These are phyloP conservation scores for Hanseniaspora jakobsenii DNA, from an alignment of 805 yeast species.

Conservation along the genomic window DNA sequence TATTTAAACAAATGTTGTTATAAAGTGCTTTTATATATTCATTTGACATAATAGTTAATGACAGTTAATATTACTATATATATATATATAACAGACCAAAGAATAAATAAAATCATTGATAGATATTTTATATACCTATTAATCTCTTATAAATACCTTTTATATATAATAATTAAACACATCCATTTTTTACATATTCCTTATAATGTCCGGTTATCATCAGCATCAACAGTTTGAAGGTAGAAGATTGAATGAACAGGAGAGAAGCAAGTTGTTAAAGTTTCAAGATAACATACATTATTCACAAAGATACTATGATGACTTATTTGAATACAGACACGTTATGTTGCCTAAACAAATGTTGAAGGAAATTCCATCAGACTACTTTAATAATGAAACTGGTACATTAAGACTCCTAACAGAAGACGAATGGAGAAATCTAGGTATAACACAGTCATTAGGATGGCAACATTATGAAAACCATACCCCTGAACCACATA, in stretches of 20 bases:
- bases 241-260: conserved; percentile 69
- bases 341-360: conserved; percentile 93
- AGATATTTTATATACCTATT: too few relatives aligned
- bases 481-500: conserved; percentile 98
- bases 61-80: too few relatives aligned
- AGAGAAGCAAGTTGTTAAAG: conserved; percentile 75
- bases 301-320: conserved; percentile 84
- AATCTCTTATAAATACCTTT: too few relatives aligned
- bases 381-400: conserved; percentile 83
- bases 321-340: conserved; percentile 83
- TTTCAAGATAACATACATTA: conserved; percentile 91
- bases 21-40: too few relatives aligned
- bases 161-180: too few relatives aligned
- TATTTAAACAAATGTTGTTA: too few relatives aligned
- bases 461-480: conserved; percentile 99
- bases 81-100: too few relatives aligned
- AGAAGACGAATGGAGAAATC: conserved; percentile 98
- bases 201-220: conserved; percentile 24
- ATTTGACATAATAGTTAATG: too few relatives aligned
- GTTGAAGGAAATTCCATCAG: conserved; percentile 87
- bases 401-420: conserved; percentile 82
- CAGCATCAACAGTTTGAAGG: conserved; percentile 30
- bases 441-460: conserved; percentile 91
- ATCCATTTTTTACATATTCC: too few relatives aligned
- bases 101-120: too few relatives aligned